Evolutionary conservation across 1,139 yeast species (phyloP).

Genomic region (Protomyces inundatus): DNA sequence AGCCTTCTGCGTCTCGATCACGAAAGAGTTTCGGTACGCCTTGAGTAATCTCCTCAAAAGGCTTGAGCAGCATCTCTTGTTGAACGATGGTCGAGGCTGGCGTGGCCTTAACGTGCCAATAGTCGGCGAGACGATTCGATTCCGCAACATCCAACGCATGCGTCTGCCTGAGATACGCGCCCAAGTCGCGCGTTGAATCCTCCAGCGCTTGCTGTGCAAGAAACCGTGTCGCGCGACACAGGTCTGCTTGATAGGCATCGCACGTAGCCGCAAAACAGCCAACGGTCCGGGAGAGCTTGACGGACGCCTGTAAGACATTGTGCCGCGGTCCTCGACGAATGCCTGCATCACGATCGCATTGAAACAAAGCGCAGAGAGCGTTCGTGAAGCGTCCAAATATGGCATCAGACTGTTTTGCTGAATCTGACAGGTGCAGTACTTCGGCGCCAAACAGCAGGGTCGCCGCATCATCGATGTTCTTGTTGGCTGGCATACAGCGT

Average conservation of each 20-base stretch:
- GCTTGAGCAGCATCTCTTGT: not conserved
- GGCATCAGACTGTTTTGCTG: not conserved
- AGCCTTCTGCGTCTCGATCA: not conserved
- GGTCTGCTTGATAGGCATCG: not conserved
- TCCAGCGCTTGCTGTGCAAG: not conserved
- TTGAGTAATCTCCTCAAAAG: no score
- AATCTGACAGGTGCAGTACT: not conserved
- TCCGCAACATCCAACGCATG: not conserved
- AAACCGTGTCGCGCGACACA: not conserved
- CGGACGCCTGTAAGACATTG: not conserved
- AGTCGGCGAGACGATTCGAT: not conserved
- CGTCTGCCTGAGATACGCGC: not conserved
- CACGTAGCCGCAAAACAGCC: not conserved
- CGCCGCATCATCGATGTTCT: conserved; percentile 36
- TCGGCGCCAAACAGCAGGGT: conserved; percentile 29
- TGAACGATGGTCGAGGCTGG: not conserved
- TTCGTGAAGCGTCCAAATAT: no score
- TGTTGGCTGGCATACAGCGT: conserved; percentile 38
- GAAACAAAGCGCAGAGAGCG: not conserved
- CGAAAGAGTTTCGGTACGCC: not conserved
- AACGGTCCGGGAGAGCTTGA: not conserved
- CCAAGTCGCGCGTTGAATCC: not conserved
- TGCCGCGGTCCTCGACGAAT: not conserved
- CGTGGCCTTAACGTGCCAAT: not conserved
- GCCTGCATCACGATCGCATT: not conserved